These are phyloP conservation scores for Psophocarpus tetragonolobus DNA, from an alignment of 306 rosid species.

Conservation along the genomic window DNA sequence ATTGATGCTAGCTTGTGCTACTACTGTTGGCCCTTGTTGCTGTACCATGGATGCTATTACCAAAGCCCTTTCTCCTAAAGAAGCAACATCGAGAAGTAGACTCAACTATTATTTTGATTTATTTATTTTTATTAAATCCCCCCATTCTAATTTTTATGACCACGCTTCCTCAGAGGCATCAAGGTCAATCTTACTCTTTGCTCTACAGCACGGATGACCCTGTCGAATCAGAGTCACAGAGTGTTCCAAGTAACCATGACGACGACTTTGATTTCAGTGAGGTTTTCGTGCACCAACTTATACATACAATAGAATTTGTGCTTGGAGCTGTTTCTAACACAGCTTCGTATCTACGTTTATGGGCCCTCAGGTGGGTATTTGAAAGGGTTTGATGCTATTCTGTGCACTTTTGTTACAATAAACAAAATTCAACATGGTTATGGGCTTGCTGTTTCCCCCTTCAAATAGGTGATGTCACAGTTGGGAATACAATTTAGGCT, in stretches of 20 bases:
- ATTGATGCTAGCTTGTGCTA: conserved; percentile 50
- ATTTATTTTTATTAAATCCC: background rate
- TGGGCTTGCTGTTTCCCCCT: background rate
- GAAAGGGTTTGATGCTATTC: background rate
- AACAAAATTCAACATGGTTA: conserved; percentile 9
- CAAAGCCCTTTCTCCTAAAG: conserved; percentile 88
- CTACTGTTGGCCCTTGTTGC: conserved; percentile 79
- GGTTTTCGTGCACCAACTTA: conserved; percentile 92
- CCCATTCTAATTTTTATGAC: conserved; percentile 5
- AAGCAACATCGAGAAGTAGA: conserved; percentile 80
- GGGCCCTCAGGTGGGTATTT: conserved; percentile 85
- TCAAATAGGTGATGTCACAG: background rate
- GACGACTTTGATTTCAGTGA: conserved; percentile 91
- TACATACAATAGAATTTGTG: conserved; percentile 95
- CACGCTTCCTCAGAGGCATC: conserved; percentile 56
- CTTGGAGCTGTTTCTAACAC: conserved; percentile 97
- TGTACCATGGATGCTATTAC: conserved; percentile 98
- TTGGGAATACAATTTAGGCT: conserved; percentile 20
- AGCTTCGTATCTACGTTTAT: conserved; percentile 96
- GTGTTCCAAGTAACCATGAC: conserved; percentile 58
- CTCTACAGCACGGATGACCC: conserved; percentile 59
- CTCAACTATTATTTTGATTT: background rate
- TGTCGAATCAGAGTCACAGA: conserved; percentile 55
- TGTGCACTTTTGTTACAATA: background rate
- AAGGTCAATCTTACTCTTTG: conserved; percentile 65